Evolutionary conservation across 2,329 filamentous ascomycete species (phyloP), one percentile per base, ranked within the genome.

Genomic region (Dothidotthia symphoricarpi): DNA sequence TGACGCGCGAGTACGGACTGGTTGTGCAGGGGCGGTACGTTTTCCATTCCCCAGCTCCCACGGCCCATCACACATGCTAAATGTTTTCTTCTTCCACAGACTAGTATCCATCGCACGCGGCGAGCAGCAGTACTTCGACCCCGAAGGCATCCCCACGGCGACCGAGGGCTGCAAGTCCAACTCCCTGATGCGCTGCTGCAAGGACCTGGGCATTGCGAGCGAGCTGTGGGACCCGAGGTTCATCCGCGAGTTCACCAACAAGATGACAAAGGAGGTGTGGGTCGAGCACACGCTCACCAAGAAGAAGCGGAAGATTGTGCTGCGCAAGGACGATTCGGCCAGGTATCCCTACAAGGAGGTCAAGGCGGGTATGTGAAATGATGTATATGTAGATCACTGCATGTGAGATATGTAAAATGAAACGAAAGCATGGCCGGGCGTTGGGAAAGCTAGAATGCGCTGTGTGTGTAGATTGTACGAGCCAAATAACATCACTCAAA

Each of bases 131-230:
- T 98, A 94, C 71, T 98, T 97, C 71, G 81, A 80, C 54, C 79
- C 88, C 24, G 90, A 96, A 54, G 85, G 86, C 38, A 89, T 98
- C 48, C 89, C 93, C 16, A 95, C 90, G 1, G 90, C 93, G 7
- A 90, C 90, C 43, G 93, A 98, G 70, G 93, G 93, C 36, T 95
- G 89, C 77, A 96, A 96, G 71, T 95, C 89, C 47, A 98, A 98
- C 64, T 93, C 93, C 10, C 76, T 98, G 52, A 94, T 97, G 83
- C 86, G 93, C 41, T 97, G 91, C 77, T 97, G 93, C 75, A 98
- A 98, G 73, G 93, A 98, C 67, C 73, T 98, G 22, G 93, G 93
- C 24, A 86, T 98, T 50, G 93, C 88, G 1, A 90, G 85, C 49
- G 93, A 98, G 70, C 78, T 98, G 14, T 98, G 93, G 93, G 93